Percentiles rank a stretch among this genome's conserved stretches.
These are phyloP conservation scores for Pseudogymnoascus sp. DNA, from an alignment of 2,329 filamentous ascomycete species.

Conservation along the genomic window DNA sequence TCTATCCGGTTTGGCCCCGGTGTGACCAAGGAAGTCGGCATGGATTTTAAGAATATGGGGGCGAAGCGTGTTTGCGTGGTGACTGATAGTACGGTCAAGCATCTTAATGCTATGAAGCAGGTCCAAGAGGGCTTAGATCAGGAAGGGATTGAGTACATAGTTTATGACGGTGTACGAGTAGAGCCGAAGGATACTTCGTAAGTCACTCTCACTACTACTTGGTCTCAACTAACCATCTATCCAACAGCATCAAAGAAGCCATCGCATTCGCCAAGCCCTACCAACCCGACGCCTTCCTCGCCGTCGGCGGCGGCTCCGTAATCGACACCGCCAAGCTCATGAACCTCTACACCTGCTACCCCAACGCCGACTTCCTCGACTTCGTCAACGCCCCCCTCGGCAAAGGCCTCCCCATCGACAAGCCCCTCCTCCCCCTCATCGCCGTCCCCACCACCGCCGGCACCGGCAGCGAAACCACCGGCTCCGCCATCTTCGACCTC, in stretches of 20 bases:
- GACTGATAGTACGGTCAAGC: conserved; percentile 74
- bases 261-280: conserved; percentile 80
- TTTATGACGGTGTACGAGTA: conserved; percentile 73
- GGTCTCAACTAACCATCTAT: not conserved
- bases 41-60: conserved; percentile 92
- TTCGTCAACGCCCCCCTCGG: conserved; percentile 95
- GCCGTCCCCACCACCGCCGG: conserved; percentile 81
- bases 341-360: conserved; percentile 90
- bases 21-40: conserved; percentile 90
- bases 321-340: conserved; percentile 98
- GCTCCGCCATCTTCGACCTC: conserved; percentile 95
- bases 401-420: conserved; percentile 68
- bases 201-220: conserved; percentile 27
- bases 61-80: conserved; percentile 84
- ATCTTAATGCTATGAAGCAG: conserved; percentile 83
- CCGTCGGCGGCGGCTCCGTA: conserved; percentile 87
- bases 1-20: conserved; percentile 91
- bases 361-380: conserved; percentile 89
- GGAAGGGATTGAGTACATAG: conserved; percentile 72
- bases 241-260: conserved; percentile 68
- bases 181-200: conserved; percentile 94
- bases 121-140: conserved; percentile 70
- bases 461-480: conserved; percentile 89
- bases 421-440: conserved; percentile 65
- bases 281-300: conserved; percentile 79